phyloP scores from a whole-genome alignment of 2,329 filamentous ascomycete genomes.

The Colletotrichum sansevieriae region DNA sequence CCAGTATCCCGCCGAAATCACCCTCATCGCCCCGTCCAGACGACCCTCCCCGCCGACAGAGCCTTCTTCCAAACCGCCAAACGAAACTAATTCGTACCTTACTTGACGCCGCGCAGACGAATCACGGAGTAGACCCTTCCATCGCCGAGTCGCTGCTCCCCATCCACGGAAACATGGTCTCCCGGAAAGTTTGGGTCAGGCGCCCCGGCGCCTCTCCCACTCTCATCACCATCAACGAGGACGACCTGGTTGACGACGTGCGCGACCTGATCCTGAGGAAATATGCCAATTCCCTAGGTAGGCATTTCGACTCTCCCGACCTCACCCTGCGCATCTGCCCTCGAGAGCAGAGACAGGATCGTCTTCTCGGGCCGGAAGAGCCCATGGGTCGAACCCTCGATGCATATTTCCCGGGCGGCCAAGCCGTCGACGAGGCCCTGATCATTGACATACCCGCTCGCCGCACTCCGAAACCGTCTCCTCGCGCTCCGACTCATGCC shows the following conservation, averaged over 20 bases:
- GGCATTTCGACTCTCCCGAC: conserved; percentile 91
- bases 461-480: conserved; percentile 85
- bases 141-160: conserved; percentile 52
- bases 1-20: conserved; percentile 35
- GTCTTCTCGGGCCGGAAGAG: conserved; percentile 87
- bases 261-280: conserved; percentile 93
- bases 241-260: conserved; percentile 94
- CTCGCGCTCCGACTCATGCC: conserved; percentile 64
- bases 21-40: conserved; percentile 42
- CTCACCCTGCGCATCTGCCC: conserved; percentile 82
- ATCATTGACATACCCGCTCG: conserved; percentile 87
- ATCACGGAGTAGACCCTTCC: conserved; percentile 55
- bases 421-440: conserved; percentile 89
- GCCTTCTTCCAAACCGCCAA: conserved; percentile 60
- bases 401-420: conserved; percentile 86
- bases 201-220: conserved; percentile 88
- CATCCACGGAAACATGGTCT: conserved; percentile 67
- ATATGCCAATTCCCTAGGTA: conserved; percentile 92
- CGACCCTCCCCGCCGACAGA: conserved; percentile 56
- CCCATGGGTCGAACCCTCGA: conserved; percentile 83
- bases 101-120: conserved; percentile 58
- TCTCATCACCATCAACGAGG: conserved; percentile 84
- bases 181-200: conserved; percentile 95
- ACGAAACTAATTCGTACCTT: conserved; percentile 65
- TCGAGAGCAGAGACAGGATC: conserved; percentile 75